Percentiles rank a stretch among this genome's conserved stretches.
Evolutionary conservation across 768 basidiomycete species (phyloP).

Genomic region (Sporobolomyces pararoseus): DNA sequence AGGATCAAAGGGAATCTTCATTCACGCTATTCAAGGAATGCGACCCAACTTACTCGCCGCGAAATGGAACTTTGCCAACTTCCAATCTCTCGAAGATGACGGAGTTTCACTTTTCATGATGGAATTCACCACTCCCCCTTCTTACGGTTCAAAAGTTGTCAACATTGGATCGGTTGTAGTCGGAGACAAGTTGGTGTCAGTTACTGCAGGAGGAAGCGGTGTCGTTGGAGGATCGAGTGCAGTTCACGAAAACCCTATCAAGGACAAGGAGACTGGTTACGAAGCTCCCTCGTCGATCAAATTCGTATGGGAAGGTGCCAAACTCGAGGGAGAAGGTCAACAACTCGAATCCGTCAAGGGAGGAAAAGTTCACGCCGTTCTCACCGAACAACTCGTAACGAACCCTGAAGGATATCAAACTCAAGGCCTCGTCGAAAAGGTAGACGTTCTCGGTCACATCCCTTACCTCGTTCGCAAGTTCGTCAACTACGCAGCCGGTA

Average conservation of each 20-base stretch:
- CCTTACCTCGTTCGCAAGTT: slow-evolving; percentile 87
- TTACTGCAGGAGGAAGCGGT: slow-evolving; percentile 70
- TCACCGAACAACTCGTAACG: slow-evolving; percentile 53
- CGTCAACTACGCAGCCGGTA: slow-evolving; percentile 87
- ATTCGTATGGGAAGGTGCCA: slow-evolving; percentile 75
- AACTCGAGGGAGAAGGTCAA: slow-evolving; percentile 50
- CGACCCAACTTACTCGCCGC: slow-evolving; percentile 87
- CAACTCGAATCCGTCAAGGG: slow-evolving; percentile 41
- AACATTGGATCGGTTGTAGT: slow-evolving; percentile 82
- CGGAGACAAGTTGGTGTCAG: slow-evolving; percentile 67
- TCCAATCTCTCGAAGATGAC: slow-evolving; percentile 67
- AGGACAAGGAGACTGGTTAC: slow-evolving; percentile 80
- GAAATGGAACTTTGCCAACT: slow-evolving; percentile 91
- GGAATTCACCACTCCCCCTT: slow-evolving; percentile 84
- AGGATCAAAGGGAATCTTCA: slow-evolving; percentile 66
- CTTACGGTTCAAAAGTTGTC: slow-evolving; percentile 70
- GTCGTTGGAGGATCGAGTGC: slow-evolving; percentile 64
- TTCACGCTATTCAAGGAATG: slow-evolving; percentile 98
- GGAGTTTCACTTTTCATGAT: slow-evolving; percentile 85
- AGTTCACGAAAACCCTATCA: slow-evolving; percentile 59
- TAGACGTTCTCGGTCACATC: slow-evolving; percentile 91
- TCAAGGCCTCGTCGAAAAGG: slow-evolving; percentile 75
- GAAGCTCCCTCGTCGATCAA: slow-evolving; percentile 63
- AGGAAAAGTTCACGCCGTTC: slow-evolving; percentile 62
- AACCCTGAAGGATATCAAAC: slow-evolving; percentile 29